A percentile compares a stretch with the other conserved stretches of the same genome.
Evolutionary conservation across 306 rosid genomes (phyloP).

Genomic region (Cicer pinnatifidum): DNA sequence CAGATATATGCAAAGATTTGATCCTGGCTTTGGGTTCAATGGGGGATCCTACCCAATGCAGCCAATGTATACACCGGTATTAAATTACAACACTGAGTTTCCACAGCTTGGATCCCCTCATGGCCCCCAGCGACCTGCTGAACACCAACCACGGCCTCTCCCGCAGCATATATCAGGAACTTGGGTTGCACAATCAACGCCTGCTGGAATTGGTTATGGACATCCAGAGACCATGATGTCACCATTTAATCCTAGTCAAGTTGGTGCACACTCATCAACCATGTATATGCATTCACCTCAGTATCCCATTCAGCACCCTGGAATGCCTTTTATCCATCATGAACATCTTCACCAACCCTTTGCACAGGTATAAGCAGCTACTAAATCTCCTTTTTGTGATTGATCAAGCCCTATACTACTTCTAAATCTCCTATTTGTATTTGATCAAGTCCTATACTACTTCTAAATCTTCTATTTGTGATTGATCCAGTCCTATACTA

Average conservation of each 20-base stretch:
- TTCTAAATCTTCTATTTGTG: constrained; percentile 13
- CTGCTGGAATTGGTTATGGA: constrained; percentile 84
- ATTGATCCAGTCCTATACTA: neutral
- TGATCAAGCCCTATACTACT: neutral
- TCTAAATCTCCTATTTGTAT: constrained; percentile 12
- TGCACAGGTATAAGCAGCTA: constrained; percentile 69
- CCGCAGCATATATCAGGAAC: constrained; percentile 78
- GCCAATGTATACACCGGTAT: constrained; percentile 85
- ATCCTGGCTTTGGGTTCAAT: constrained; percentile 94
- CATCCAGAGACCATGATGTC: constrained; percentile 83
- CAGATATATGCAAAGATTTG: constrained; percentile 97
- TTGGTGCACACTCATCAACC: constrained; percentile 71
- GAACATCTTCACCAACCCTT: constrained; percentile 85
- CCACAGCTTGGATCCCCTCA: constrained; percentile 92
- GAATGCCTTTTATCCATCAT: constrained; percentile 82
- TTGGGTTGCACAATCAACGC: constrained; percentile 73
- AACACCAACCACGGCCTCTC: constrained; percentile 73
- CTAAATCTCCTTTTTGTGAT: constrained; percentile 13
- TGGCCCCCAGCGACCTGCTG: constrained; percentile 79
- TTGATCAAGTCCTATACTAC: neutral
- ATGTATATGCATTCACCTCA: constrained; percentile 86
- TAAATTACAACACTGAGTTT: constrained; percentile 93
- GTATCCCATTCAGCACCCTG: constrained; percentile 87
- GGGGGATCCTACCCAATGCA: constrained; percentile 87
- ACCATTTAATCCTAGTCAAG: constrained; percentile 72